phyloP scores from a whole-genome alignment of 257 asterid species.

The Pogostemon cablin region DNA sequence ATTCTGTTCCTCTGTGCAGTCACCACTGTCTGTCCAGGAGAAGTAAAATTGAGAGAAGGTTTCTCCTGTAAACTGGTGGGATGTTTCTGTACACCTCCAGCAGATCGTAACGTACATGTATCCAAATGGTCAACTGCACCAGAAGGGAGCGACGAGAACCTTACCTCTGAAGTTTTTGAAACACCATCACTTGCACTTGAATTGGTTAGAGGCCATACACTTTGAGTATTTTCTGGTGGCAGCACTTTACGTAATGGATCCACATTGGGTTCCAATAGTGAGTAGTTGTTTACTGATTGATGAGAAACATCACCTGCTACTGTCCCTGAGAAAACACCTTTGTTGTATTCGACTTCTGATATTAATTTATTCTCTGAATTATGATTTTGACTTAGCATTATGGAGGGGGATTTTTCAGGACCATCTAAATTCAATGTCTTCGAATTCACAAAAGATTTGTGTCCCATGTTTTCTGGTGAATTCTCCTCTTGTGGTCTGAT shows the following conservation, averaged over 20 bases:
- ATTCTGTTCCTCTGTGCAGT: conserved; percentile 43
- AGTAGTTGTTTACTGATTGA: conserved; percentile 44
- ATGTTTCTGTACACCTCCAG: conserved; percentile 41
- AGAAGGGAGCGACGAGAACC: conserved; percentile 34
- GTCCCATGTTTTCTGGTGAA: conserved; percentile 38
- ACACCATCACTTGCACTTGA: conserved; percentile 40
- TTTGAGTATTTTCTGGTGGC: conserved; percentile 40
- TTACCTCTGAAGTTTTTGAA: conserved; percentile 40
- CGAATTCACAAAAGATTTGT: conserved; percentile 35
- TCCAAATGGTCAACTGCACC: conserved; percentile 38
- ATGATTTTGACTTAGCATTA: conserved; percentile 35
- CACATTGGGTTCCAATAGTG: conserved; percentile 33
- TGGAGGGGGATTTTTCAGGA: conserved; percentile 33
- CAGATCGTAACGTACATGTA: conserved; percentile 35
- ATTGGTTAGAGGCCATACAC: conserved; percentile 40
- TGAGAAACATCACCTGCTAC: conserved; percentile 40
- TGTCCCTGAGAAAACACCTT: conserved; percentile 42
- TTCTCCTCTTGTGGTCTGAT: conserved; percentile 37
- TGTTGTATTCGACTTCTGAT: conserved; percentile 45
- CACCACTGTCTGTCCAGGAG: conserved; percentile 43
- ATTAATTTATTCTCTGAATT: conserved; percentile 37
- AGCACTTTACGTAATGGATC: conserved; percentile 42
- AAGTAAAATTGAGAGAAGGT: conserved; percentile 40
- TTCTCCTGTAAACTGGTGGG: conserved; percentile 49
- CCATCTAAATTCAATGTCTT: conserved; percentile 39